A percentile compares a stretch with the other conserved stretches of the same genome.
Evolutionary conservation across 768 basidiomycete genomes (phyloP).

Genomic region (Mycena leptocephala): DNA sequence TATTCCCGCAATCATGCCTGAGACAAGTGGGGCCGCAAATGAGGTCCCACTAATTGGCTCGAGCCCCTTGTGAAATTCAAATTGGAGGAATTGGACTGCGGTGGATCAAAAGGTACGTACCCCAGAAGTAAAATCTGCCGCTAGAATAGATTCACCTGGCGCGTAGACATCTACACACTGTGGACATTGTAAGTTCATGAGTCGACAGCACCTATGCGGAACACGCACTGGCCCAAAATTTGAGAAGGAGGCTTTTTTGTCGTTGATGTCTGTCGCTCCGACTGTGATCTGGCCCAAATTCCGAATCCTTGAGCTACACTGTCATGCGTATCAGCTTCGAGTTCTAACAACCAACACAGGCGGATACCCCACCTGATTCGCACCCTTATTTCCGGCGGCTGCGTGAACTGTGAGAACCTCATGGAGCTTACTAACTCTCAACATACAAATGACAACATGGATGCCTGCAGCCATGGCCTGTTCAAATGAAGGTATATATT

Average conservation of each 20-base stretch:
- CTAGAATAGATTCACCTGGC: not conserved
- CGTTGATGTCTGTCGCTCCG: not conserved
- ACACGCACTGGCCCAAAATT: not conserved
- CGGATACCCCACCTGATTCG: too few relatives aligned
- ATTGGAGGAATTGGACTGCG: not conserved
- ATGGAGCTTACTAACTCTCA: too few relatives aligned
- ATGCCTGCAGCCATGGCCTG: too few relatives aligned
- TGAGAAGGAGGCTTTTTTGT: not conserved
- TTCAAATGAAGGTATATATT: too few relatives aligned
- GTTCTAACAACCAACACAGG: too few relatives aligned
- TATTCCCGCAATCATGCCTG: not conserved
- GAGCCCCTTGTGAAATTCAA: not conserved
- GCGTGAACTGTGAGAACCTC: too few relatives aligned
- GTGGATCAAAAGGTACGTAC: not conserved
- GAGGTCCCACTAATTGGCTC: not conserved
- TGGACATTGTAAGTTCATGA: not conserved
- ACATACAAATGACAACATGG: too few relatives aligned
- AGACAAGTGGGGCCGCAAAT: not conserved
- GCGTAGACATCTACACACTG: slow-evolving; percentile 1
- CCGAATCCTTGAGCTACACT: not conserved
- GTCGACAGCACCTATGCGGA: not conserved
- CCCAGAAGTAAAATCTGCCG: not conserved
- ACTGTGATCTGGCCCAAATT: not conserved
- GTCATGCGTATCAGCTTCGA: too few relatives aligned
- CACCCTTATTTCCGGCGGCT: too few relatives aligned